Base-by-base conservation (phyloP, 2,329 filamentous ascomycete species). In the Cercospora sesami region DNA sequence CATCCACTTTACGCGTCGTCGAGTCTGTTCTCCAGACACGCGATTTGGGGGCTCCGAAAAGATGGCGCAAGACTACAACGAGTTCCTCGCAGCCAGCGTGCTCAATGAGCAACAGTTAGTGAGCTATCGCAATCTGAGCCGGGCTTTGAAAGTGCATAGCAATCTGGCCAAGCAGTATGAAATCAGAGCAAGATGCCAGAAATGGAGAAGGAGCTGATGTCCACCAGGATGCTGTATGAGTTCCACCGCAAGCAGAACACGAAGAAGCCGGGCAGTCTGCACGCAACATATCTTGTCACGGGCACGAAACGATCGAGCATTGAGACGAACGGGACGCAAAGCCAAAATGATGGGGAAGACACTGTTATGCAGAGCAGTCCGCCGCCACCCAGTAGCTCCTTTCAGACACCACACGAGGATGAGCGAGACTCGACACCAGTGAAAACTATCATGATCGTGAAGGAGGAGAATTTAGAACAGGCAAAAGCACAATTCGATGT, bases 231-330 rank as follows among this genome's bases (percentile, higher is more conserved):
- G 87, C 87, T 94, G 16, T 96, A 88, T 80, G 91, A 96, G 33
- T 98, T 96, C 73, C 88, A 97, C 78, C 84, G 86, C 70, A 87
- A 85, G 66, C 91, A 96, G 77, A 96, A 93, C 79, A 84, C 83
- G 64, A 92, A 90, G 79, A 90, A 89, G 69, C 85, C 91, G 0
- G 86, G 88, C 23, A 90, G 88, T 28, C 84, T 97, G n/a, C 88
- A 96, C 81, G 95, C 94, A 55, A 97, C 93, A n/a, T 99, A 97
- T 80, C 83, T 97, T 60, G 78, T 99, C 57, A 91, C 89, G 61
- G 95, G 94, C 45, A 86, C 83, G 23, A 90, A 87, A 75, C 65
- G 83, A 80, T 63, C 75, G 75, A 5, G 62, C 72, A 53, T 75
- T 26, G 66, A 73, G 28, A 73, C 78, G 10, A 84, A 83, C 71